Evolutionary conservation across 2,329 filamentous ascomycete species (phyloP).

Genomic region (Ambrosiella beaveri): DNA sequence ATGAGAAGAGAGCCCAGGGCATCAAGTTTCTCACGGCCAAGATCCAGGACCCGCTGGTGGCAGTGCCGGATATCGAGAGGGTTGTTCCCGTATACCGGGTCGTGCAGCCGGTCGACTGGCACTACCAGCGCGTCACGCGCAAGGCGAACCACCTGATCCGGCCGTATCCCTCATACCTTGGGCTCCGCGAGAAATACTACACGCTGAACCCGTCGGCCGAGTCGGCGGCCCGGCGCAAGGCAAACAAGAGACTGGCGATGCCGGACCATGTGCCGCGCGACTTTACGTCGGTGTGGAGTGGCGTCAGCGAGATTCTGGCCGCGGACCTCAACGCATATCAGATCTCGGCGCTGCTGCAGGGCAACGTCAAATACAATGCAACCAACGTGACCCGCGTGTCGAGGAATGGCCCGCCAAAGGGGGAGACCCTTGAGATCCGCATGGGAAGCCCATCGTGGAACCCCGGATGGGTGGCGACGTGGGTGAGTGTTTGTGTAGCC

Average conservation of each 20-base stretch:
- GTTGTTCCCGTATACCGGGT: too few relatives aligned
- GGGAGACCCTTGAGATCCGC: slow-evolving; percentile 22
- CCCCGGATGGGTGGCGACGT: slow-evolving; percentile 20
- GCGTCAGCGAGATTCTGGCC: slow-evolving; percentile 16
- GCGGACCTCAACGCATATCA: slow-evolving; percentile 15
- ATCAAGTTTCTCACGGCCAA: too few relatives aligned
- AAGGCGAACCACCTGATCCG: slow-evolving; percentile 1
- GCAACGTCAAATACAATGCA: slow-evolving; percentile 14
- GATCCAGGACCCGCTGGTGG: too few relatives aligned
- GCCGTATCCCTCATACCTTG: not conserved
- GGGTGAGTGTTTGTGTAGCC: slow-evolving; percentile 21
- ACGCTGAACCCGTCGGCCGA: not conserved
- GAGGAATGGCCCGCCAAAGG: not conserved
- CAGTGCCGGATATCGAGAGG: too few relatives aligned
- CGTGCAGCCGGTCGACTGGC: slow-evolving; percentile 2
- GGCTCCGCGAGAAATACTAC: slow-evolving; percentile 5
- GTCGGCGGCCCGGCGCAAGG: not conserved
- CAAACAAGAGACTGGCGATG: not conserved
- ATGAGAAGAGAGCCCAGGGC: too few relatives aligned
- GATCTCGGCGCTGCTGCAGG: slow-evolving; percentile 16
- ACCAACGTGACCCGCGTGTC: slow-evolving; percentile 5
- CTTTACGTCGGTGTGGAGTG: slow-evolving; percentile 14
- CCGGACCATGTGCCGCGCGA: not conserved
- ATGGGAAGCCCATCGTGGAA: slow-evolving; percentile 21
- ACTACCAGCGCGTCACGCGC: not conserved